These are phyloP conservation scores for Leccinum pellstonianum DNA, from an alignment of 768 basidiomycete genomes.

Conservation along the genomic window DNA sequence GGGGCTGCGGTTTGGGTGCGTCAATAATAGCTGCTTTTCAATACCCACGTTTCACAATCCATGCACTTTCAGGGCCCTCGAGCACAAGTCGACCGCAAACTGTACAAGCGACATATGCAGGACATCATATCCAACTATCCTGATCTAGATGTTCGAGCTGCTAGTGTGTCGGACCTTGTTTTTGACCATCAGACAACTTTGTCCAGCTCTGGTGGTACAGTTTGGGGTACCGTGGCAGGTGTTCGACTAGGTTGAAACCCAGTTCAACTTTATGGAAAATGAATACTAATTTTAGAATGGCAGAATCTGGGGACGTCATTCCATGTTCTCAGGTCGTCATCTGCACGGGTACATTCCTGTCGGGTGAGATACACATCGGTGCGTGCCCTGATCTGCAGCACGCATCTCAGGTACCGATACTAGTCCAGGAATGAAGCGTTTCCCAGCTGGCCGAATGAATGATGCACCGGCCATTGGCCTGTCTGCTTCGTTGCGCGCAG, in stretches of 20 bases:
- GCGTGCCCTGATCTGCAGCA: slow-evolving; percentile 4
- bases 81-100: slow-evolving; percentile 82
- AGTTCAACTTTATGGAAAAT: background rate
- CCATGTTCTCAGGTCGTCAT: slow-evolving; percentile 80
- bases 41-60: background rate
- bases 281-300: slow-evolving; percentile 1
- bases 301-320: slow-evolving; percentile 71
- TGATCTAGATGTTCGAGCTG: slow-evolving; percentile 66
- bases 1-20: slow-evolving; percentile 88
- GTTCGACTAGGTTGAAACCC: slow-evolving; percentile 57
- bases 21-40: background rate
- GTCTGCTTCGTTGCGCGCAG: slow-evolving; percentile 68
- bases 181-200: slow-evolving; percentile 46
- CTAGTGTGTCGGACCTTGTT: slow-evolving; percentile 76
- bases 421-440: slow-evolving; percentile 58
- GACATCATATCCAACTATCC: slow-evolving; percentile 60
- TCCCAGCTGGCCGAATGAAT: slow-evolving; percentile 75
- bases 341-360: slow-evolving; percentile 89
- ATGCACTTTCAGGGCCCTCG: slow-evolving; percentile 66
- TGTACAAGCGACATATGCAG: slow-evolving; percentile 87
- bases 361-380: slow-evolving; percentile 91
- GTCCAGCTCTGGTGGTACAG: slow-evolving; percentile 22
- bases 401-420: background rate
- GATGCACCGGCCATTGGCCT: slow-evolving; percentile 73
- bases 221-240: slow-evolving; percentile 59